A percentile compares a stretch with the other conserved stretches of the same genome.
These are phyloP conservation scores for Aquilaria sinensis DNA, from an alignment of 345 rosid genomes.

Conservation along the genomic window DNA sequence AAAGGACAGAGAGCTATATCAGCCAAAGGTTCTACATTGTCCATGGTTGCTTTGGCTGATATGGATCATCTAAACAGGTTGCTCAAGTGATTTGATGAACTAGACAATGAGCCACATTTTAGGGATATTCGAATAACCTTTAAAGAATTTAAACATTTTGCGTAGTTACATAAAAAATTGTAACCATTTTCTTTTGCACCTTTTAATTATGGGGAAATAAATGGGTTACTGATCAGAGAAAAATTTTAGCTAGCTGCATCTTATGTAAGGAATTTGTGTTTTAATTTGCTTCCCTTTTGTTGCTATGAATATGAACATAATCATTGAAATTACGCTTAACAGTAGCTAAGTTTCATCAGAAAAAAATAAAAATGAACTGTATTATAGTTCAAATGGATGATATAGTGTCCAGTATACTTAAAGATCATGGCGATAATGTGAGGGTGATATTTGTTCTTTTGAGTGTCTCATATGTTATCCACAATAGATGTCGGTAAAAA, in stretches of 20 bases:
- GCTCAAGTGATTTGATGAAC: slow-evolving; percentile 60
- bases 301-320: too few relatives aligned
- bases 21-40: slow-evolving; percentile 85
- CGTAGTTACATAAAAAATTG: slow-evolving; percentile 67
- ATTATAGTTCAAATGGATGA: too few relatives aligned
- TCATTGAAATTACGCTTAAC: too few relatives aligned
- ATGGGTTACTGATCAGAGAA: slow-evolving; percentile 60
- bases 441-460: too few relatives aligned
- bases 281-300: background rate
- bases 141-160: slow-evolving; percentile 75
- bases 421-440: too few relatives aligned
- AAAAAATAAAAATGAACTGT: too few relatives aligned
- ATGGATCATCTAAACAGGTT: slow-evolving; percentile 55
- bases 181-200: slow-evolving; percentile 81
- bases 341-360: background rate
- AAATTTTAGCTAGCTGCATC: slow-evolving; percentile 90
- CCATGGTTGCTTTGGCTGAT: slow-evolving; percentile 95
- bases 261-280: slow-evolving; percentile 33
- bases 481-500: too few relatives aligned
- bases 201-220: slow-evolving; percentile 75
- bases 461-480: too few relatives aligned
- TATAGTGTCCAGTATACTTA: too few relatives aligned
- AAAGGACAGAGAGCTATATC: slow-evolving; percentile 58
- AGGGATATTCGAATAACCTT: slow-evolving; percentile 48
- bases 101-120: slow-evolving; percentile 42